These are phyloP conservation scores for Penstemon barbatus DNA, from an alignment of 257 asterid genomes.

Conservation along the genomic window DNA sequence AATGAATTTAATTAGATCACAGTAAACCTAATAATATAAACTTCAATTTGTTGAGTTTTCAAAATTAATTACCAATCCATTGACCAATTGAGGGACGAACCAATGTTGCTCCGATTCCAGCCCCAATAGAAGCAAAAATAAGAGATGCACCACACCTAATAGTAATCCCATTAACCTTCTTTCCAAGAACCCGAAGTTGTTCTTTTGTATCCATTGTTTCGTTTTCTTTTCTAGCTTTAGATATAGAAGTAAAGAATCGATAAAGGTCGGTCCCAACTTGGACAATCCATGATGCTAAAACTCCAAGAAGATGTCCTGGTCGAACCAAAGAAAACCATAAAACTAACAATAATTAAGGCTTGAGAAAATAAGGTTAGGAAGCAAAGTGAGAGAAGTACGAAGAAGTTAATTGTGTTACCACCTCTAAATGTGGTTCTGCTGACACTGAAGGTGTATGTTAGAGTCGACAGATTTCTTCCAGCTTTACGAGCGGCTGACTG, in stretches of 20 bases:
- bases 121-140: conserved; percentile 83
- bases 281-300: conserved; percentile 83
- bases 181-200: conserved; percentile 47
- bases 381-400: conserved; percentile 1
- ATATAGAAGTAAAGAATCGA: conserved; percentile 45
- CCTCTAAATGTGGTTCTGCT: conserved; percentile 88
- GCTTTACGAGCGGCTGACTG: conserved; percentile 93
- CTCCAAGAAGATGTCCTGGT: conserved; percentile 83
- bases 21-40: neutral
- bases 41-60: neutral
- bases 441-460: conserved; percentile 51
- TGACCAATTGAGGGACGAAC: conserved; percentile 83
- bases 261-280: conserved; percentile 76
- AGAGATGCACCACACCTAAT: conserved; percentile 70
- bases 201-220: conserved; percentile 36
- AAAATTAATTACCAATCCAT: conserved; percentile 67
- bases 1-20: neutral
- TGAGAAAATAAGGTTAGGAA: neutral
- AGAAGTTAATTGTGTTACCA: conserved; percentile 20
- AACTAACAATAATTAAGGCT: conserved; percentile 14
- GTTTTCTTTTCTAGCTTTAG: conserved; percentile 38
- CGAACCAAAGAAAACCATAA: conserved; percentile 22
- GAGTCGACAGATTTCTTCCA: conserved; percentile 60
- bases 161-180: conserved; percentile 51
- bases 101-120: conserved; percentile 71